These are phyloP conservation scores for Syzygium grande DNA, from an alignment of 345 rosid species.

Conservation along the genomic window DNA sequence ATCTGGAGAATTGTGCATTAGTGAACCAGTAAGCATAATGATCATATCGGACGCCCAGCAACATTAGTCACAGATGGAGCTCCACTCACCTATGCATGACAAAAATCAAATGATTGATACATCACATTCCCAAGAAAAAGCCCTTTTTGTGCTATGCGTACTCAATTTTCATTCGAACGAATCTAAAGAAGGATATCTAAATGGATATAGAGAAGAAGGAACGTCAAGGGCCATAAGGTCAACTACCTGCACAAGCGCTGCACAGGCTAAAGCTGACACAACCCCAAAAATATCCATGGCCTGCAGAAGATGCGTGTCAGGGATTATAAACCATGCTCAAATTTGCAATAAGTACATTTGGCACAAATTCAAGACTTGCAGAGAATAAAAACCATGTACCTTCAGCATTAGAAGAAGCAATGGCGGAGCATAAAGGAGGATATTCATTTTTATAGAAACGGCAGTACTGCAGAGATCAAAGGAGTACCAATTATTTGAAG, in stretches of 20 bases:
- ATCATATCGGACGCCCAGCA: slow-evolving; percentile 8
- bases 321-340: slow-evolving; percentile 7
- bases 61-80: slow-evolving; percentile 19
- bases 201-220: background rate
- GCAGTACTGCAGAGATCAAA: slow-evolving; percentile 43
- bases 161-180: background rate
- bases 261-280: slow-evolving; percentile 70
- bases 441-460: slow-evolving; percentile 93
- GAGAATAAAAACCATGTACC: slow-evolving; percentile 25
- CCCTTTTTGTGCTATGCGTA: background rate
- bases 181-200: background rate
- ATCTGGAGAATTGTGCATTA: slow-evolving; percentile 61
- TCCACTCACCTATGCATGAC: slow-evolving; percentile 56
- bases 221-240: background rate
- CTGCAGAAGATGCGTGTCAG: slow-evolving; percentile 29
- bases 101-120: slow-evolving; percentile 9
- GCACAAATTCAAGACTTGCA: background rate
- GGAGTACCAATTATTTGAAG: background rate
- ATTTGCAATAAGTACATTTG: slow-evolving; percentile 2
- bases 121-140: slow-evolving; percentile 1
- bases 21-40: slow-evolving; percentile 19
- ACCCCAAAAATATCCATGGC: slow-evolving; percentile 69
- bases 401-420: slow-evolving; percentile 68
- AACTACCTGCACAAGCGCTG: slow-evolving; percentile 85
- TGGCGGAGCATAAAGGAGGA: slow-evolving; percentile 85